Evolutionary conservation across 2,329 filamentous ascomycete species (phyloP).

Genomic region (Ceratocystis lukuohia): DNA sequence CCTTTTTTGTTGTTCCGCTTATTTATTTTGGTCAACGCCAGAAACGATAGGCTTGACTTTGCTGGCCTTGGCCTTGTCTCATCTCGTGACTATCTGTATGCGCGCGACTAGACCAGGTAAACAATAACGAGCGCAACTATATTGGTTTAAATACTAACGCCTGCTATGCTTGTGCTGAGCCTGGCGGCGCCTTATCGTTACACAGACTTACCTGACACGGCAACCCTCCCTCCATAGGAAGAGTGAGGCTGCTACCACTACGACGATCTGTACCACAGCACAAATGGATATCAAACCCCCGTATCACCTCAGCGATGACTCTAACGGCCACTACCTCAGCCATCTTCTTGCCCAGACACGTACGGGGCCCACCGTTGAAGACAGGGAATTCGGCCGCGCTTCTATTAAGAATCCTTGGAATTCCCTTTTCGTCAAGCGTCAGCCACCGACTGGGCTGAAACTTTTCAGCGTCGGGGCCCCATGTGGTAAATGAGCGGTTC

Average conservation of each 20-base stretch:
- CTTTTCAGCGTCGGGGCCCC: conserved; percentile 41
- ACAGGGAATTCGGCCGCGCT: conserved; percentile 46
- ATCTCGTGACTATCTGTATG: too few relatives aligned
- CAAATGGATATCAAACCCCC: conserved; percentile 37
- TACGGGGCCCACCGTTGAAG: conserved; percentile 50
- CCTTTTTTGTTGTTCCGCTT: neutral
- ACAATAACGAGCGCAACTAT: too few relatives aligned
- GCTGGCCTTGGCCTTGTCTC: too few relatives aligned
- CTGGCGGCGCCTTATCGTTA: neutral
- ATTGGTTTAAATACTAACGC: too few relatives aligned
- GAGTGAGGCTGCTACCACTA: conserved; percentile 42
- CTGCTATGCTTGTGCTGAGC: neutral
- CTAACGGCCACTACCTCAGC: conserved; percentile 47
- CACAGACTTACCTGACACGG: conserved; percentile 31
- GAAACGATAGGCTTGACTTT: neutral
- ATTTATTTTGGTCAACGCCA: neutral
- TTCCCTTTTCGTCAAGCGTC: conserved; percentile 22
- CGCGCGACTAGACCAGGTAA: too few relatives aligned
- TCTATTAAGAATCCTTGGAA: conserved; percentile 30
- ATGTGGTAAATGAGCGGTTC: conserved; percentile 42
- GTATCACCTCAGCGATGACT: conserved; percentile 37
- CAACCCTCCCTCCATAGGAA: conserved; percentile 50
- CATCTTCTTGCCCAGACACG: conserved; percentile 51
- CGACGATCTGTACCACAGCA: conserved; percentile 28
- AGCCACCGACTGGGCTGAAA: conserved; percentile 49